These are phyloP conservation scores for Ogataea kodamae DNA, from an alignment of 805 yeast genomes.

Conservation along the genomic window DNA sequence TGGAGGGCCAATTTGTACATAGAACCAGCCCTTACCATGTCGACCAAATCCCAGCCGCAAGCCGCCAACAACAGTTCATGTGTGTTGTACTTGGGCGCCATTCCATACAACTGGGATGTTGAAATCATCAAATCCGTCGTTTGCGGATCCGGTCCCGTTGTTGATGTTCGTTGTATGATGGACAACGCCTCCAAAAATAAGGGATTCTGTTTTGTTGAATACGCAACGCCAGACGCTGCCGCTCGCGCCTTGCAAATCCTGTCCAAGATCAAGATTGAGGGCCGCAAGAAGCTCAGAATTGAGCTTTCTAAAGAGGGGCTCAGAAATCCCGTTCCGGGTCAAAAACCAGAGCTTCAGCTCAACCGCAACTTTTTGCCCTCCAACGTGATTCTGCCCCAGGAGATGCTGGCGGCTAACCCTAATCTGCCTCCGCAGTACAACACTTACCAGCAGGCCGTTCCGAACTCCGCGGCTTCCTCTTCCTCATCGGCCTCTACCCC, in stretches of 20 bases:
- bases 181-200: constrained; percentile 57
- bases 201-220: constrained; percentile 68
- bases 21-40: constrained; percentile 12
- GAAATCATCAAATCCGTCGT: constrained; percentile 59
- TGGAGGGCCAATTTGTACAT: constrained; percentile 16
- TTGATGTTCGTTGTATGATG: constrained; percentile 62
- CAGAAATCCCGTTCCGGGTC: constrained; percentile 36
- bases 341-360: constrained; percentile 42
- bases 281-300: constrained; percentile 48
- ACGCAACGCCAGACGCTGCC: constrained; percentile 49
- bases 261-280: constrained; percentile 42
- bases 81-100: constrained; percentile 56
- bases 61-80: constrained; percentile 34
- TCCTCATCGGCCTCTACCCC: constrained; percentile 16
- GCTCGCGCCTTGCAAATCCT: constrained; percentile 44
- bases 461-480: constrained; percentile 16
- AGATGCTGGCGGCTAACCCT: constrained; percentile 33
- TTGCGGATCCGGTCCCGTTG: constrained; percentile 69
- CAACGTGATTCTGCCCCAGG: constrained; percentile 55
- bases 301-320: constrained; percentile 63
- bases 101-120: constrained; percentile 72
- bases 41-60: constrained; percentile 12
- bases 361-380: constrained; percentile 49
- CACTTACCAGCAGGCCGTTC: constrained; percentile 17
- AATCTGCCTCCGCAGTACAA: constrained; percentile 24